These are phyloP conservation scores for Amanita brunnescens DNA, from an alignment of 768 basidiomycete genomes.

Conservation along the genomic window DNA sequence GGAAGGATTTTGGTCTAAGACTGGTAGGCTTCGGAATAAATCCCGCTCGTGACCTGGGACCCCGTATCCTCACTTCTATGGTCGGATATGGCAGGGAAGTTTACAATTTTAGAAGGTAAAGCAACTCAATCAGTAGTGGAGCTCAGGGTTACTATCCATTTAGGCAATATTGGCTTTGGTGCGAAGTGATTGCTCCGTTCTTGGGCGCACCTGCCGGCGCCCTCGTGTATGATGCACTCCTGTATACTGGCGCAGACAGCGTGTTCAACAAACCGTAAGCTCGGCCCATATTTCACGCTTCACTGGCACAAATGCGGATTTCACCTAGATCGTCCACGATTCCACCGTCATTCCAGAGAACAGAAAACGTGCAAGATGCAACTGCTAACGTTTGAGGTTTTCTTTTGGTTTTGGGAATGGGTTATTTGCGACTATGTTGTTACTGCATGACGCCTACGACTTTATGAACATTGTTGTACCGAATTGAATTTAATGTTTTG, in stretches of 20 bases:
- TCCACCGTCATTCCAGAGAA: neutral
- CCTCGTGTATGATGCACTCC: slow-evolving; percentile 46
- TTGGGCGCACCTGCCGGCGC: slow-evolving; percentile 46
- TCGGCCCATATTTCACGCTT: neutral
- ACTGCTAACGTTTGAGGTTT: neutral
- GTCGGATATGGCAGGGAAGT: slow-evolving; percentile 53
- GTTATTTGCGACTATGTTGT: neutral
- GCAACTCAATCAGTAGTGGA: slow-evolving; percentile 12
- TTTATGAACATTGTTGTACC: neutral
- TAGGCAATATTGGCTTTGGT: slow-evolving; percentile 73
- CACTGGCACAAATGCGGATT: neutral
- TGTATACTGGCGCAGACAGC: slow-evolving; percentile 51
- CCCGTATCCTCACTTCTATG: slow-evolving; percentile 58
- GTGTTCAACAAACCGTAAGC: slow-evolving; percentile 34
- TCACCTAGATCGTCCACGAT: neutral
- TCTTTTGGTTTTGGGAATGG: neutral
- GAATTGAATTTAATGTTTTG: too few relatives aligned
- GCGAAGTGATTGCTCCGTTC: slow-evolving; percentile 48
- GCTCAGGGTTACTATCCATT: slow-evolving; percentile 10
- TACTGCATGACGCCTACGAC: neutral
- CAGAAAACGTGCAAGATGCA: neutral
- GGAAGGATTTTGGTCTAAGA: neutral
- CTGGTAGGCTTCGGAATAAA: slow-evolving; percentile 29
- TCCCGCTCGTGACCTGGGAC: slow-evolving; percentile 41
- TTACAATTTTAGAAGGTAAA: slow-evolving; percentile 30